Evolutionary conservation across 805 yeast genomes (phyloP).

Genomic region (Ogataea wickerhamii): DNA sequence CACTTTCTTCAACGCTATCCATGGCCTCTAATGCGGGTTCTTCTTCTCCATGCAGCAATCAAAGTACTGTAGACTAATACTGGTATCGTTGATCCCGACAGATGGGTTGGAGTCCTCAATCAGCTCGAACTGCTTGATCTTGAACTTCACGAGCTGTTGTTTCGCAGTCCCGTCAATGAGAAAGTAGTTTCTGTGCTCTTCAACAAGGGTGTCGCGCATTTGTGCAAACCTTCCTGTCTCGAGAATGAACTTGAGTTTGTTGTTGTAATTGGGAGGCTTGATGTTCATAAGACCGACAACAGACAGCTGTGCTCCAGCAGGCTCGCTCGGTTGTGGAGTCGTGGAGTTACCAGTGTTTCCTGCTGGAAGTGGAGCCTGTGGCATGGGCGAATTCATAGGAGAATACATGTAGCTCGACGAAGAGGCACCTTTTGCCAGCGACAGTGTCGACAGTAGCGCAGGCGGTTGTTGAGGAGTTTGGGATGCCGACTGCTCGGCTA

Average conservation of each 20-base stretch:
- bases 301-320: constrained; percentile 2
- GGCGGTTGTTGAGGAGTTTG: constrained; percentile 17
- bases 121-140: constrained; percentile 49
- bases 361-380: constrained; percentile 23
- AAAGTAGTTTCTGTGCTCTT: constrained; percentile 17
- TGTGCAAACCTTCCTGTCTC: constrained; percentile 21
- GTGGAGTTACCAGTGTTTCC: constrained; percentile 1
- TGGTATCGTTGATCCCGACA: constrained; percentile 47
- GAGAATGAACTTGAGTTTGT: constrained; percentile 26
- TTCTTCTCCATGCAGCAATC: constrained; percentile 47
- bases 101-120: constrained; percentile 54
- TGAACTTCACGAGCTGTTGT: constrained; percentile 34
- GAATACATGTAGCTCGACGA: constrained; percentile 22
- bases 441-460: constrained; percentile 11
- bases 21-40: no score
- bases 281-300: constrained; percentile 26
- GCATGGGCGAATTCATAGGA: constrained; percentile 25
- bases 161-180: constrained; percentile 18
- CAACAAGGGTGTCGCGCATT: constrained; percentile 24
- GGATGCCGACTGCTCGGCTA: constrained; percentile 10
- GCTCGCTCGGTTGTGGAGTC: constrained; percentile 1
- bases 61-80: constrained; percentile 51
- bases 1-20: no score
- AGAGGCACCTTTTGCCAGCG: constrained; percentile 23
- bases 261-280: constrained; percentile 32